phyloP scores from a whole-genome alignment of 1,284 basidiomycete genomes.

The Malassezia equina region DNA sequence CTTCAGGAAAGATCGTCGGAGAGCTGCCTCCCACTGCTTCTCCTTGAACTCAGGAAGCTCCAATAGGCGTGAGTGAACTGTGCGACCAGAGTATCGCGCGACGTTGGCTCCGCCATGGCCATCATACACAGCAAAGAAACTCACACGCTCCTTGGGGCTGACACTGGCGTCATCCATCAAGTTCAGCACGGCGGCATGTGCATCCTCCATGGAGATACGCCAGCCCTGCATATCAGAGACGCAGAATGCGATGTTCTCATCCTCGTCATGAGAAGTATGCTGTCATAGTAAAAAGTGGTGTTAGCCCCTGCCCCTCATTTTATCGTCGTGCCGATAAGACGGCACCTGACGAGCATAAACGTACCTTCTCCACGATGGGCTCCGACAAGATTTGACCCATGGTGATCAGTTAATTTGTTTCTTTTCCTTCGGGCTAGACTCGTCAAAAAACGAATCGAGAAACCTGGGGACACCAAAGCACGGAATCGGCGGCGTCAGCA shows the following conservation, averaged over 20 bases:
- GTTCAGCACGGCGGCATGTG: constrained; percentile 69
- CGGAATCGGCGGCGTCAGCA: background rate
- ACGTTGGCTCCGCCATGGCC: constrained; percentile 89
- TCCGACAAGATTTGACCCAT: constrained; percentile 52
- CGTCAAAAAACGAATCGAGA: background rate
- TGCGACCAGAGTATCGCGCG: constrained; percentile 79
- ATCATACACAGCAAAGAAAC: constrained; percentile 93
- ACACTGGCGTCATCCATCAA: constrained; percentile 24
- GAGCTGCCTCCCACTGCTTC: constrained; percentile 63
- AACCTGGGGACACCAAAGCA: background rate
- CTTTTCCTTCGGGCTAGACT: background rate
- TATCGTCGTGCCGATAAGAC: background rate
- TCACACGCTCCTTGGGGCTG: constrained; percentile 31
- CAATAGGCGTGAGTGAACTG: constrained; percentile 72
- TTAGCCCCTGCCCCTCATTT: background rate
- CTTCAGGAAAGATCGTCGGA: constrained; percentile 81
- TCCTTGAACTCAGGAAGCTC: constrained; percentile 63
- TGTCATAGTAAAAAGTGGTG: constrained; percentile 44
- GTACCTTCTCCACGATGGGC: constrained; percentile 62
- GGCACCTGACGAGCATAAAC: background rate
- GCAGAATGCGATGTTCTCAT: constrained; percentile 69
- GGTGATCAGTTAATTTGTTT: constrained; percentile 9
- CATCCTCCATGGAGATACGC: constrained; percentile 98
- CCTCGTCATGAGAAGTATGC: constrained; percentile 65
- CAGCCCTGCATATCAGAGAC: constrained; percentile 99